Base-by-base conservation (phyloP, 1,139 yeast species). In the Kodamaea fungicola region DNA sequence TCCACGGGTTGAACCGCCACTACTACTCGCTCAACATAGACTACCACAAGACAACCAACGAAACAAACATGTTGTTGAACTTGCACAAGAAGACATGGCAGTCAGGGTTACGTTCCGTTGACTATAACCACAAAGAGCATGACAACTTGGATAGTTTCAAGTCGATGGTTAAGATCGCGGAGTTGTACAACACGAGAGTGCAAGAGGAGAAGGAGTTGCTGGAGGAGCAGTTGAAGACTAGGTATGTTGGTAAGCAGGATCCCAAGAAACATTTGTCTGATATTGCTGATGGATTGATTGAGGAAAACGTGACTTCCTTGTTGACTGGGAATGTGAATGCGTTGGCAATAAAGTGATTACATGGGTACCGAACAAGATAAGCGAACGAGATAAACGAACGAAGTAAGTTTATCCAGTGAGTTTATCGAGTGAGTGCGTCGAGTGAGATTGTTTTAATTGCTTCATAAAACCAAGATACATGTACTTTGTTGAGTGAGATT, bases 241-340 rank as follows among this genome's bases (percentile, higher is more conserved):
- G 98, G 59, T 94, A 90, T 55, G 97, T 94, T 24, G 99, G 99
- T 51, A 90, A 89, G 59, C 97, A 92, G 63, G 98, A 94, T 62
- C 99, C 98, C 34, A 94, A 94, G 78, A 92, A 92, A 67, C 99
- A 94, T 67, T 73, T 94, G 55, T 78, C 85, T 34, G 97, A 88
- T 48, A 85, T 95, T 2, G 95, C 96, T 9, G 95, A 87, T 47
- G 70, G 72, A 46, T 72, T 89, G 40, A 78, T 94, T 53, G 98
- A 92, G 61, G 95, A 88, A 38, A 94, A 92, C 57, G 82, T 92
- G 38, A 88, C 88, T 9, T 80, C 95, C 29, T 76, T 92, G 50
- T 72, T 90, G 55, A 86, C 96, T 12, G 86, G 96, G 38, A 86
- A 85, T 60, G 89, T 92, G 35, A 92, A 92, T 61, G 81, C 94